Conservation (phyloP, 1,284 basidiomycete species). For the Ustilago nuda region DNA sequence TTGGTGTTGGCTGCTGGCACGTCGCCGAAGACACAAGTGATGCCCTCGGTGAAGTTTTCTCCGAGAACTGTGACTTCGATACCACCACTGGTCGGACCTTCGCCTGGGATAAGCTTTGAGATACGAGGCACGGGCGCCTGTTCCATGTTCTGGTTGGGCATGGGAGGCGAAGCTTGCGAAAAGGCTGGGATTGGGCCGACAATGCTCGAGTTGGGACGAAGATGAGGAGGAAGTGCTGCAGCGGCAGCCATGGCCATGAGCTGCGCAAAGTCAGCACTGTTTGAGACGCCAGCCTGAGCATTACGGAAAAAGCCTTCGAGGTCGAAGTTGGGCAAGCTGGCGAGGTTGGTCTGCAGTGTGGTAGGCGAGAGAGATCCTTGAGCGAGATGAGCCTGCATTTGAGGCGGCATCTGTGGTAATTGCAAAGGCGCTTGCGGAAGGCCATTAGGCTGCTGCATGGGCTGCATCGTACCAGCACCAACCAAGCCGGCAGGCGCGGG, state of each 20-base stretch:
- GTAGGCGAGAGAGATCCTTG: slow-evolving; percentile 61
- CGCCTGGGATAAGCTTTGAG: slow-evolving; percentile 77
- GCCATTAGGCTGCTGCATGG: slow-evolving; percentile 23
- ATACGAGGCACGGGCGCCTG: slow-evolving; percentile 57
- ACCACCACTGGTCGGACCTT: slow-evolving; percentile 84
- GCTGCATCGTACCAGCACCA: slow-evolving; percentile 11
- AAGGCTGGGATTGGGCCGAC: slow-evolving; percentile 16
- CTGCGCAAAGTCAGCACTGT: slow-evolving; percentile 70
- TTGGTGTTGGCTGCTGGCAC: slow-evolving; percentile 83
- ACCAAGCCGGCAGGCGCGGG: slow-evolving; percentile 26
- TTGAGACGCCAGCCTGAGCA: slow-evolving; percentile 46
- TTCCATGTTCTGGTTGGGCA: slow-evolving; percentile 50
- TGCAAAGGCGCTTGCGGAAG: slow-evolving; percentile 17
- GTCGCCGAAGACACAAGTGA: slow-evolving; percentile 87
- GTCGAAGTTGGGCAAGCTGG: slow-evolving; percentile 62
- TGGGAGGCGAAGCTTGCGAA: slow-evolving; percentile 28
- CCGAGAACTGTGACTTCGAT: slow-evolving; percentile 95
- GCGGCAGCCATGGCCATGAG: slow-evolving; percentile 74
- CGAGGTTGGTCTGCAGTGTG: slow-evolving; percentile 55
- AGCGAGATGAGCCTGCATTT: slow-evolving; percentile 48
- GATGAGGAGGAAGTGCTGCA: slow-evolving; percentile 42
- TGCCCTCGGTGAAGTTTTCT: slow-evolving; percentile 74
- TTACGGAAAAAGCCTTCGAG: slow-evolving; percentile 62
- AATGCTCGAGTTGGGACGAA: slow-evolving; percentile 22
- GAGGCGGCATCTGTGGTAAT: slow-evolving; percentile 30